Evolutionary conservation across 768 basidiomycete species (phyloP), one percentile per base, ranked within the genome.

Genomic region (Tremella fuciformis): DNA sequence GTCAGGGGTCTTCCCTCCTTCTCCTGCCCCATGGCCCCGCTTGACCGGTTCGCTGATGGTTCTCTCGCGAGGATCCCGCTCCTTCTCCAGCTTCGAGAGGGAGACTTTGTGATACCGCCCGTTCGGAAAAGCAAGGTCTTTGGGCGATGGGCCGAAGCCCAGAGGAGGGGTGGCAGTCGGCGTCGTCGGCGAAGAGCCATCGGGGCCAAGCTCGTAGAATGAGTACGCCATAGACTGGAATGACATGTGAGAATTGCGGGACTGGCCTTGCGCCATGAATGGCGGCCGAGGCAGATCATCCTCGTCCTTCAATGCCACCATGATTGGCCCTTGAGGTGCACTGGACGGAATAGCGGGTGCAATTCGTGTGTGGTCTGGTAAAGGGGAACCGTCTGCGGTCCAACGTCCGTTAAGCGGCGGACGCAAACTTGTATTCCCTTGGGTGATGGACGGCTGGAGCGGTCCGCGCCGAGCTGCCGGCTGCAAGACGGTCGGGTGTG

Each of bases 71-170:
- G 22, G 13, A 18, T 60, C 57, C 7, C 19, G 40, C 7, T 62
- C 63, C 13, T 58, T 26, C 9, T 63, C 65, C 26, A 73, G 38
- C 8, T 41, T 51, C 0, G 66, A 64, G 3, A 59, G 59, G 2
- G 69, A 60, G 8, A 74, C 69, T 40, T 71, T 71, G 21, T 60
- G 60, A 39, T 74, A 73, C 37, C 54, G 64, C 2, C 72, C 72
- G 26, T 60, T 50, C 0, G 72, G 72, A 44, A 69, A 73, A 1
- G 57, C 57, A 2, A 65, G 24, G 25, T 69, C 67, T 0, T 37
- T 49, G 8, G 57, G 64, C 11, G 29, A 34, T 6, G 29, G 29
- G 11, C 29, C 29, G 11, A 34, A 34, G 29, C 29, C 29, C 29
- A 34, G 29, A 1, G 48, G 18, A 2, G 66, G 66, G 9, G 63